A percentile compares a stretch with the other conserved stretches of the same genome.
Conservation (phyloP, 352 stramenopile genomes). For the Albugo laibachii region DNA sequence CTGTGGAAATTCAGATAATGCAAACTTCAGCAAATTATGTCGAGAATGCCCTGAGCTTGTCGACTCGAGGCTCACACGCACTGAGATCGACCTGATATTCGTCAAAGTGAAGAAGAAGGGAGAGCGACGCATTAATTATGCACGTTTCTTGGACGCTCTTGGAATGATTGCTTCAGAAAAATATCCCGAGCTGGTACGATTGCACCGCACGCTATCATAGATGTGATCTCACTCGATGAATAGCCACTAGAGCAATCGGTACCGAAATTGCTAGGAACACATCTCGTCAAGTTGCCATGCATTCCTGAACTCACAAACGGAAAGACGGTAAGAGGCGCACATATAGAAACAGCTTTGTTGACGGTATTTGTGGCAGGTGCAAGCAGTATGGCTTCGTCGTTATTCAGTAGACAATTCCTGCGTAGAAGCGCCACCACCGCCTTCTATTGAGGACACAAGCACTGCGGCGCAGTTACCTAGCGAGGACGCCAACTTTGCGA, state of each 20-base stretch:
- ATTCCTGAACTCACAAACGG: constrained; percentile 41
- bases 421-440: too few species aligned
- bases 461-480: too few species aligned
- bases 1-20: constrained; percentile 24
- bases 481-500: too few species aligned
- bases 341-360: background rate
- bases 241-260: constrained; percentile 38
- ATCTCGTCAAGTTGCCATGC: constrained; percentile 40
- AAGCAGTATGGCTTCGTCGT: constrained; percentile 23
- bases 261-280: constrained; percentile 34
- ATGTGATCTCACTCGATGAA: background rate
- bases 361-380: constrained; percentile 13
- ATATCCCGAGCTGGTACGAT: constrained; percentile 43
- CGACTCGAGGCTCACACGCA: constrained; percentile 27
- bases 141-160: constrained; percentile 66
- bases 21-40: constrained; percentile 75
- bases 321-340: constrained; percentile 14
- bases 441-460: too few species aligned
- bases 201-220: background rate
- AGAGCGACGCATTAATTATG: constrained; percentile 65
- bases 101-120: constrained; percentile 74
- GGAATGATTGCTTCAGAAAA: constrained; percentile 69
- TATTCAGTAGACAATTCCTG: too few species aligned
- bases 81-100: constrained; percentile 78
- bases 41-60: constrained; percentile 52